A percentile compares a stretch with the other conserved stretches of the same genome.
These are phyloP conservation scores for Coemansia sp. DNA, from an alignment of 192 early-diverging fungal species.

Conservation along the genomic window DNA sequence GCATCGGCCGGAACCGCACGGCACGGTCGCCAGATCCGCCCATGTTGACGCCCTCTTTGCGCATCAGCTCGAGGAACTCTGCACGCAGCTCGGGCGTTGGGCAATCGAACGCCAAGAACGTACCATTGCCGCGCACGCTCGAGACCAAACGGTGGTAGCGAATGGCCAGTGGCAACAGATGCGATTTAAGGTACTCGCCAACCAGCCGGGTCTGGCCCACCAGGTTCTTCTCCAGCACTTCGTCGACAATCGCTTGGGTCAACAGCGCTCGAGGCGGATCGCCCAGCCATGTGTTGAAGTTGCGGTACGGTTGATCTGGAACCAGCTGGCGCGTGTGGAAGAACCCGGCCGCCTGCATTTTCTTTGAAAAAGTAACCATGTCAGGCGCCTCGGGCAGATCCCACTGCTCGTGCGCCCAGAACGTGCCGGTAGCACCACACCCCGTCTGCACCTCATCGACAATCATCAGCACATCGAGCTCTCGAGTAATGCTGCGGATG, in stretches of 20 bases:
- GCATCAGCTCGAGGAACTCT: slow-evolving; percentile 57
- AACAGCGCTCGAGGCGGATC: slow-evolving; percentile 66
- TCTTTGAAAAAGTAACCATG: slow-evolving; percentile 77
- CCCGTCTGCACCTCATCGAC: slow-evolving; percentile 83
- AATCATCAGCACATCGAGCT: slow-evolving; percentile 64
- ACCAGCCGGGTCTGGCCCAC: slow-evolving; percentile 54
- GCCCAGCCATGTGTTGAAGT: slow-evolving; percentile 79
- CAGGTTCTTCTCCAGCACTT: slow-evolving; percentile 58
- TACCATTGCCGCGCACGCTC: slow-evolving; percentile 65
- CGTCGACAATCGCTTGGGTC: slow-evolving; percentile 61
- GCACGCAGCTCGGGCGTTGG: slow-evolving; percentile 52
- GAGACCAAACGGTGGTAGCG: slow-evolving; percentile 51
- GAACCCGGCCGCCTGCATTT: slow-evolving; percentile 76
- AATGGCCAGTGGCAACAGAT: slow-evolving; percentile 54
- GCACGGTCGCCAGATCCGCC: slow-evolving; percentile 63
- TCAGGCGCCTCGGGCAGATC: slow-evolving; percentile 63
- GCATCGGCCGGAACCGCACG: slow-evolving; percentile 70
- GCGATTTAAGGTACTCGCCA: slow-evolving; percentile 58
- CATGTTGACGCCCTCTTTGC: slow-evolving; percentile 65
- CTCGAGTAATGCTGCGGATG: slow-evolving; percentile 58
- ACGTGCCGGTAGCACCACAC: slow-evolving; percentile 68
- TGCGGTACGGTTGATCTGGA: slow-evolving; percentile 62
- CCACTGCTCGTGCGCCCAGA: slow-evolving; percentile 81
- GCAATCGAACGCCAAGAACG: slow-evolving; percentile 72
- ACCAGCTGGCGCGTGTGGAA: slow-evolving; percentile 60